These are phyloP conservation scores for Xanthoconium purpureum DNA, from an alignment of 768 basidiomycete species.

Conservation along the genomic window DNA sequence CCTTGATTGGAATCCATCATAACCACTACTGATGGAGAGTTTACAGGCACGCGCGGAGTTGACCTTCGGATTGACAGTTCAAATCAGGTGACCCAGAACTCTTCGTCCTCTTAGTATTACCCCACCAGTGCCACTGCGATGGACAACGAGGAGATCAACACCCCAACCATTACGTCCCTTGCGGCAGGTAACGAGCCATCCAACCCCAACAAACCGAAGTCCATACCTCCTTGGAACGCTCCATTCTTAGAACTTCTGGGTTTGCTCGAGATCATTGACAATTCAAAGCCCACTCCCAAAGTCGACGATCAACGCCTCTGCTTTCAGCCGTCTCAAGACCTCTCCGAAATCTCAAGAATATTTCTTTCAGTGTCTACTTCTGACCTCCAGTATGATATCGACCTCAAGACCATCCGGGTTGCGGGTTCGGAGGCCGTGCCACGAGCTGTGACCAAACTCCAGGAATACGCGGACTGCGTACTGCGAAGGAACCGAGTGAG, in stretches of 20 bases:
- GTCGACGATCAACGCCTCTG: not conserved
- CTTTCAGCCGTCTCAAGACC: not conserved
- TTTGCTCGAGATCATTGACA: not conserved
- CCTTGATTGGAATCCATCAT: not conserved
- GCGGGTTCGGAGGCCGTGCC: not conserved
- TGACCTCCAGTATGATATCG: not conserved
- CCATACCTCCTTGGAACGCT: slow-evolving; percentile 1
- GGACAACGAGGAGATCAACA: not conserved
- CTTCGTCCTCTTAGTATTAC: slow-evolving; percentile 2
- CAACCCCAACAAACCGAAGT: not conserved
- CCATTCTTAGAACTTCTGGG: slow-evolving; percentile 12
- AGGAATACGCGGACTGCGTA: not conserved
- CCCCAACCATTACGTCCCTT: slow-evolving; percentile 7
- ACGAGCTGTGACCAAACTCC: not conserved
- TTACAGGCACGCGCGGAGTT: slow-evolving; percentile 3
- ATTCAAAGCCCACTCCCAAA: not conserved
- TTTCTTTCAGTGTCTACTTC: not conserved
- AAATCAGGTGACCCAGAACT: slow-evolving; percentile 2
- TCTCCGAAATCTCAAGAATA: not conserved
- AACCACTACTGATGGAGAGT: not conserved
- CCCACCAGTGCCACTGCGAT: slow-evolving; percentile 11
- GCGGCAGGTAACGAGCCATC: not conserved
- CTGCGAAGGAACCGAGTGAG: not conserved
- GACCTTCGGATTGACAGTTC: not conserved
- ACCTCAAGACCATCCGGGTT: not conserved